These are phyloP conservation scores for Monilinia laxa DNA, from an alignment of 2,329 filamentous ascomycete genomes.

Conservation along the genomic window DNA sequence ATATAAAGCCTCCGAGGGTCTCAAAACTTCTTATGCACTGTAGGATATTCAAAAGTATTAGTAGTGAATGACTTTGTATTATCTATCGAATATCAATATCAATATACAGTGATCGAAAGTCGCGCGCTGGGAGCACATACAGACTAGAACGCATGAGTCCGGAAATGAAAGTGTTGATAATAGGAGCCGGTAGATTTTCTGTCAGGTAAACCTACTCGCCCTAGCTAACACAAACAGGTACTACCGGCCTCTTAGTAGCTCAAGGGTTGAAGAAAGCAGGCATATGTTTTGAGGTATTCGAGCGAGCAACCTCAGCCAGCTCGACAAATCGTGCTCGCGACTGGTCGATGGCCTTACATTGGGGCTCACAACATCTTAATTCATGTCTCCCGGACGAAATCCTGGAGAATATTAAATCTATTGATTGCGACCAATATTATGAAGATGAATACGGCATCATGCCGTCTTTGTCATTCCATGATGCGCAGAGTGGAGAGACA, in stretches of 20 bases:
- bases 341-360: constrained; percentile 21
- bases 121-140: not conserved
- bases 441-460: not conserved
- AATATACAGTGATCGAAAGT: not conserved
- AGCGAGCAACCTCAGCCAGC: constrained; percentile 6
- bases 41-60: not conserved
- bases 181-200: constrained; percentile 15
- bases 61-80: not conserved
- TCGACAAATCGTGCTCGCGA: constrained; percentile 1
- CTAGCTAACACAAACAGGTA: constrained; percentile 7
- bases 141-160: not conserved
- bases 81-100: not conserved
- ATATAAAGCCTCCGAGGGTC: too few species aligned
- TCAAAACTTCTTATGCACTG: not conserved
- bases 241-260: constrained; percentile 15
- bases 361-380: constrained; percentile 1
- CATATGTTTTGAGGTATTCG: constrained; percentile 11
- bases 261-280: constrained; percentile 19
- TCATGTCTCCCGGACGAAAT: constrained; percentile 9
- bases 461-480: not conserved
- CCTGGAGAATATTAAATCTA: not conserved
- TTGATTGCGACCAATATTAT: constrained; percentile 4
- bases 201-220: too few species aligned
- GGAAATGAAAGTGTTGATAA: constrained; percentile 17
- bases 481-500: constrained; percentile 9